Conservation (phyloP, 2,329 filamentous ascomycete genomes). For the Xylaria polymorpha region DNA sequence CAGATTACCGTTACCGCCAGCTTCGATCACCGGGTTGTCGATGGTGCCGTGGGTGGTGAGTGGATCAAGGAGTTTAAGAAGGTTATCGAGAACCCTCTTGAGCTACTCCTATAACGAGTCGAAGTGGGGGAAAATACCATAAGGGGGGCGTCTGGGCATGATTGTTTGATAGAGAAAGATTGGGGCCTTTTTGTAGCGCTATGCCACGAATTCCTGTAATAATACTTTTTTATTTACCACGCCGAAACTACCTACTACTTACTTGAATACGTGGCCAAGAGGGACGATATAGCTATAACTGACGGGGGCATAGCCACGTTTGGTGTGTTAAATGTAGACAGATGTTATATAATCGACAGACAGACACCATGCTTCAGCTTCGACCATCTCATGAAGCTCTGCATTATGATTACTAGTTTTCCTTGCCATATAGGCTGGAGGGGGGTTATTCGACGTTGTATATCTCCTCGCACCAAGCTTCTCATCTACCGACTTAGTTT, state of each 20-base stretch:
- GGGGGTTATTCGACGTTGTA: neutral
- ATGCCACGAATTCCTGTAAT: constrained; percentile 46
- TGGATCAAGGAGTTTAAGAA: constrained; percentile 98
- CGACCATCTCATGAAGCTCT: constrained; percentile 2
- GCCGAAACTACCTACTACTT: constrained; percentile 3
- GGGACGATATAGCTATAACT: constrained; percentile 17
- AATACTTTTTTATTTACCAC: constrained; percentile 33
- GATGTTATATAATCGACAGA: constrained; percentile 10
- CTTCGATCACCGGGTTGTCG: constrained; percentile 99
- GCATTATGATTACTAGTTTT: constrained; percentile 6
- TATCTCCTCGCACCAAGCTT: neutral
- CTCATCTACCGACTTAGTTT: neutral
- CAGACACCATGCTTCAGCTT: neutral
- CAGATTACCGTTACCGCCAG: constrained; percentile 94
- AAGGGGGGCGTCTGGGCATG: constrained; percentile 48
- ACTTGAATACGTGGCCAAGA: constrained; percentile 22
- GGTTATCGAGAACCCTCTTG: constrained; percentile 95
- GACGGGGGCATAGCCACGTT: constrained; percentile 5
- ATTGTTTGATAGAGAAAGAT: constrained; percentile 49
- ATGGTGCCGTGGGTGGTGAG: constrained; percentile 94
- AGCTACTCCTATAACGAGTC: constrained; percentile 81
- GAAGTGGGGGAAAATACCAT: constrained; percentile 33
- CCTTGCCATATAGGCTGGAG: neutral
- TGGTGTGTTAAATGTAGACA: constrained; percentile 11
- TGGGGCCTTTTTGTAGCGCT: constrained; percentile 48